Base-by-base conservation (phyloP, 495 filamentous ascomycete genomes). In the Penicillium antarcticum region DNA sequence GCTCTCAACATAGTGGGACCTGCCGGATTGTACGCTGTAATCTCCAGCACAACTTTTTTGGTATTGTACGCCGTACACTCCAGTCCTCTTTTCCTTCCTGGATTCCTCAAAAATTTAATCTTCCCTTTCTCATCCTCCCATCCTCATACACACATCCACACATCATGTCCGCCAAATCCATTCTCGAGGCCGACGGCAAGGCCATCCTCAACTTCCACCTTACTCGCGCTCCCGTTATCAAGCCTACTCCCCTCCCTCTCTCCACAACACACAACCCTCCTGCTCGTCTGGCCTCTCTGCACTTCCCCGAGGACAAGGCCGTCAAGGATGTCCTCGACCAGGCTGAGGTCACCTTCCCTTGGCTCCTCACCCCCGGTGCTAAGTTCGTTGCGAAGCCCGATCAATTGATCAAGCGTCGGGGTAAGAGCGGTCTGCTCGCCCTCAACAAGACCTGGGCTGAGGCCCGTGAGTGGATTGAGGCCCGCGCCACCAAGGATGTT, bases 201-300 rank as follows among this genome's bases (percentile, higher is more conserved):
- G 94, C 94, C 79, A 97, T 99, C 80, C 80, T 99, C 81, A 97
- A 96, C 87, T 99, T 96, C 81, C 94, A 99, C 84, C 92, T 99
- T 80, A 99, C 94, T 60, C 87, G 94, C 65, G 91, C 94, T 52
- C 87, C 92, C 50, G 87, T 96, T 68, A 97, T 99, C 83, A 96
- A 96, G 85, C 91, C 94, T 44, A 90, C 91, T 64, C 89, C 95
- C 72, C 89, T 99, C 19, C 91, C 94, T 57, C 67, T 82, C 57
- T 79, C 89, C 55, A 67, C 84, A 52, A 94, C 84, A 69, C 94
- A 99, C 84, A 97, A 97, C 78, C 77, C 94, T 55, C 83, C 95
- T 46, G 75, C 94, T 62, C 89, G 85, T 71, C 88, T 99, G 56
- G 92, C 92, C 42, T 89, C 89, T 40, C 82, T 99, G 55, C 79